These are phyloP conservation scores for Pleurotus cornucopiae DNA, from an alignment of 768 basidiomycete species.

Conservation along the genomic window DNA sequence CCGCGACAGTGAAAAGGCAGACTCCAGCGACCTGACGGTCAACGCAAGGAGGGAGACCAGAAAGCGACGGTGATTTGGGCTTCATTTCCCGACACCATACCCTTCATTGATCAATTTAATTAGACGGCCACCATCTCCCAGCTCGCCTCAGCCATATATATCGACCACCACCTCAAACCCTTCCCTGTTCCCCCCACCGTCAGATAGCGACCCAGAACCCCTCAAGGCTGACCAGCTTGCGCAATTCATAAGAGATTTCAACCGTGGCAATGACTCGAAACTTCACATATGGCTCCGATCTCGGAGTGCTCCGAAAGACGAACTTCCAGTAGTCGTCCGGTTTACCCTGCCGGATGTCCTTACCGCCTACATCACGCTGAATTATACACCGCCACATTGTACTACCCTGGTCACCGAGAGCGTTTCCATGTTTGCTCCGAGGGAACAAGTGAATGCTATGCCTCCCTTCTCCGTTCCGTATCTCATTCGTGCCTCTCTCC, in stretches of 20 bases:
- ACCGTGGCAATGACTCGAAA: conserved; percentile 37
- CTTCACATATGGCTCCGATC: conserved; percentile 54
- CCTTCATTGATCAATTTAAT: conserved; percentile 10
- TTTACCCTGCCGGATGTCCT: conserved; percentile 64
- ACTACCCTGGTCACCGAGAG: conserved; percentile 50
- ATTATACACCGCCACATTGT: conserved; percentile 24
- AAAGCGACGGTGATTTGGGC: conserved; percentile 49
- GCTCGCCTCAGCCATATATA: conserved; percentile 58
- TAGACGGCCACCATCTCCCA: conserved; percentile 51
- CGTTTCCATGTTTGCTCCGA: conserved; percentile 66
- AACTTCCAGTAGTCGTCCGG: conserved; percentile 43
- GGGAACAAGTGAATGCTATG: conserved; percentile 56
- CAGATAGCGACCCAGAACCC: conserved; percentile 28
- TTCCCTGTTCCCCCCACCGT: conserved; percentile 36
- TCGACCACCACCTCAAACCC: conserved; percentile 23
- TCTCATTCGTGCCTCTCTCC: background rate
- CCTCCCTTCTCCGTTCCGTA: conserved; percentile 5
- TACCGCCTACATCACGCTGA: conserved; percentile 57
- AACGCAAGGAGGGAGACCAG: conserved; percentile 43
- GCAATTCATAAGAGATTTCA: conserved; percentile 57
- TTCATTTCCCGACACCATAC: conserved; percentile 7
- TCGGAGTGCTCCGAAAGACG: conserved; percentile 14
- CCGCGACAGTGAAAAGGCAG: conserved; percentile 47
- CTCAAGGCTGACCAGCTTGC: conserved; percentile 43
- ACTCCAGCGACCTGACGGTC: conserved; percentile 44